Evolutionary conservation across 352 stramenopile species (phyloP).

Genomic region (Globisporangium carolinianum): DNA sequence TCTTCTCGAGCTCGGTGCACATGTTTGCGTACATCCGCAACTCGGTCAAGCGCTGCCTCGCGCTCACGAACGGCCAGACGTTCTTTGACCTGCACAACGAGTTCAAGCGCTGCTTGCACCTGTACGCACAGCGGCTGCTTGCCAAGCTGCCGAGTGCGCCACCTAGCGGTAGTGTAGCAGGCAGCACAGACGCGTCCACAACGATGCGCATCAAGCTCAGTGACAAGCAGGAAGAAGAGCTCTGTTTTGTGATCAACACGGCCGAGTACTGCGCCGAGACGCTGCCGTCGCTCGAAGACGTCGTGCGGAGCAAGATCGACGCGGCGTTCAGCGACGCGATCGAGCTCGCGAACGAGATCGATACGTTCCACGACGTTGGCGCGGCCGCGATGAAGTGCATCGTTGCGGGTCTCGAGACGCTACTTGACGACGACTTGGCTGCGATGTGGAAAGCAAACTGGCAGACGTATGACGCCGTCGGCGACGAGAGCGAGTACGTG

Average conservation of each 20-base stretch:
- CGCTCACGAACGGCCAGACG: slow-evolving; percentile 95
- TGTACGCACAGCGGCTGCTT: slow-evolving; percentile 76
- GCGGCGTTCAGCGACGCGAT: slow-evolving; percentile 90
- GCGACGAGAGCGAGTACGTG: slow-evolving; percentile 95
- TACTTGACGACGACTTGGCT: slow-evolving; percentile 87
- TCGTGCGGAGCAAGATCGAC: slow-evolving; percentile 95
- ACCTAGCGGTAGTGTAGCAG: slow-evolving; percentile 6
- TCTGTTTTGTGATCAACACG: slow-evolving; percentile 98
- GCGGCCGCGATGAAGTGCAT: slow-evolving; percentile 93
- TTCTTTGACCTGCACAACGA: slow-evolving; percentile 96
- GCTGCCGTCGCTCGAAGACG: slow-evolving; percentile 92
- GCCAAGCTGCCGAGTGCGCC: slow-evolving; percentile 49
- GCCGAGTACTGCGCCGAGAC: slow-evolving; percentile 98
- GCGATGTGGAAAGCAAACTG: slow-evolving; percentile 92
- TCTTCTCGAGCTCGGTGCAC: slow-evolving; percentile 96
- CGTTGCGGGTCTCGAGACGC: slow-evolving; percentile 88
- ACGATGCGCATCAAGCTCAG: slow-evolving; percentile 52
- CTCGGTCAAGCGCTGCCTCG: slow-evolving; percentile 95
- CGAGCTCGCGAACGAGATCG: slow-evolving; percentile 90
- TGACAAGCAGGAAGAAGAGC: slow-evolving; percentile 90
- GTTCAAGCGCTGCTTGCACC: slow-evolving; percentile 81
- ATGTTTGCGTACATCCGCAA: slow-evolving; percentile 99
- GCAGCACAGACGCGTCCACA: slow-evolving; percentile 4
- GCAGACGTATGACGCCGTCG: slow-evolving; percentile 91
- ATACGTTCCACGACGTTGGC: slow-evolving; percentile 94